These are phyloP conservation scores for Diaporthe vexans DNA, from an alignment of 2,329 filamentous ascomycete genomes.

Conservation along the genomic window DNA sequence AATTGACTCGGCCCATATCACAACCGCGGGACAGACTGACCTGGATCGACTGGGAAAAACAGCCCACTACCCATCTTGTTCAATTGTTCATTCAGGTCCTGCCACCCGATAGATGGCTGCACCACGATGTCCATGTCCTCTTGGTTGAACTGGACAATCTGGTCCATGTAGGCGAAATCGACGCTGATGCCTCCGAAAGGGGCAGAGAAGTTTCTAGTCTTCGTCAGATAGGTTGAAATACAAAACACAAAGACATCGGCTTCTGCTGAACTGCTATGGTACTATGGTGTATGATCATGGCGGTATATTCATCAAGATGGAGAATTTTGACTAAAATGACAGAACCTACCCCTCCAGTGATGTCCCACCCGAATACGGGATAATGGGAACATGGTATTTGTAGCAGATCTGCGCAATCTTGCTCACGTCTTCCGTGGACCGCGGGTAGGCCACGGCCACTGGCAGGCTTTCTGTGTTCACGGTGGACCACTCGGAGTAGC, in stretches of 20 bases:
- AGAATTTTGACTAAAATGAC: not conserved
- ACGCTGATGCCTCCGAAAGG: conserved; percentile 90
- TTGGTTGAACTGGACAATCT: conserved; percentile 82
- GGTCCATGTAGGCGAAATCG: conserved; percentile 90
- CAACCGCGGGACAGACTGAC: conserved; percentile 53
- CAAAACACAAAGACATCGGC: too few relatives aligned
- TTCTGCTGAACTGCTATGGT: too few relatives aligned
- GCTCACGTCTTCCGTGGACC: conserved; percentile 72
- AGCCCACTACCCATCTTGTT: conserved; percentile 80
- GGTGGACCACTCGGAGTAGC: conserved; percentile 78
- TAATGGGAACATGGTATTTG: conserved; percentile 85
- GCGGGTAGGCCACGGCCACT: conserved; percentile 75
- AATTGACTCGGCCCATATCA: not conserved
- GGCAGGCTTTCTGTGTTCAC: conserved; percentile 72
- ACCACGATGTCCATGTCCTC: conserved; percentile 95
- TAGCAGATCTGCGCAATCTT: conserved; percentile 77
- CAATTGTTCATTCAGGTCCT: conserved; percentile 82
- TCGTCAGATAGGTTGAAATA: not conserved
- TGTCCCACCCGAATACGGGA: conserved; percentile 88
- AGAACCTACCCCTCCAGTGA: conserved; percentile 78
- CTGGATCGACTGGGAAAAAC: conserved; percentile 93
- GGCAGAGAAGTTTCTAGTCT: conserved; percentile 79
- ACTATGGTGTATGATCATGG: not conserved
- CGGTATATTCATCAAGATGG: not conserved
- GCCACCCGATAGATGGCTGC: conserved; percentile 93